phyloP scores from a whole-genome alignment of 2,329 filamentous ascomycete species.

The Lecanicillium sp. region DNA sequence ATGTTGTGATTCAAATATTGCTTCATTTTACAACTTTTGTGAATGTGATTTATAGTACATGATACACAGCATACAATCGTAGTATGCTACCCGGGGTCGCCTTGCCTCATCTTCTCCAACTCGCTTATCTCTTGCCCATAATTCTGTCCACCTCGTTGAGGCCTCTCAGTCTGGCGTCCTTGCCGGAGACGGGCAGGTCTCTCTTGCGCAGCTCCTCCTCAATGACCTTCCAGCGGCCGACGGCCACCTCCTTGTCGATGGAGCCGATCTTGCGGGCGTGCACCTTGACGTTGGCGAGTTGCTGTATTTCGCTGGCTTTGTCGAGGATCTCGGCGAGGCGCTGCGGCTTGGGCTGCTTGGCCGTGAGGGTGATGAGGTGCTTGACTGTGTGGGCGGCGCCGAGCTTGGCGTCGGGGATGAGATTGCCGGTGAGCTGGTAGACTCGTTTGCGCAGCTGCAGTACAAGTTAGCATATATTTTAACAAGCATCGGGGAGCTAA shows the following conservation, averaged over 20 bases:
- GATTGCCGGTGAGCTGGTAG: slow-evolving; percentile 72
- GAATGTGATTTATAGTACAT: slow-evolving; percentile 12
- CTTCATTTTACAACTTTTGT: too few species aligned
- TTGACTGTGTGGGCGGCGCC: slow-evolving; percentile 47
- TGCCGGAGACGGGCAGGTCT: slow-evolving; percentile 52
- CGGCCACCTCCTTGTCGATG: slow-evolving; percentile 63
- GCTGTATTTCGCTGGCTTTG: slow-evolving; percentile 36
- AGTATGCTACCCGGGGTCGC: too few species aligned
- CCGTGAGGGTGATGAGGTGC: slow-evolving; percentile 48
- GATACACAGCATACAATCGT: slow-evolving; percentile 6
- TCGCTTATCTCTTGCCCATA: too few species aligned
- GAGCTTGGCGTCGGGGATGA: slow-evolving; percentile 66
- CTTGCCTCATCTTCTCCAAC: background rate
- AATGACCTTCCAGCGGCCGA: slow-evolving; percentile 77
- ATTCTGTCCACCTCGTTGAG: too few species aligned
- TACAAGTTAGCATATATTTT: slow-evolving; percentile 1
- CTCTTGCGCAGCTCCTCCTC: slow-evolving; percentile 60
- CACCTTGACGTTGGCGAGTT: slow-evolving; percentile 65
- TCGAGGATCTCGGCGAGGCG: slow-evolving; percentile 59
- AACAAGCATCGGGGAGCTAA: too few species aligned
- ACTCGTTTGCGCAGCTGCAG: slow-evolving; percentile 73
- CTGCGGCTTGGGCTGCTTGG: slow-evolving; percentile 48
- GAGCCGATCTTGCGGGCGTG: slow-evolving; percentile 58
- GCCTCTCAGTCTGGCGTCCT: slow-evolving; percentile 32
- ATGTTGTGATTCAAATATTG: too few species aligned